Evolutionary conservation across 371 early-diverging fungal species (phyloP), one percentile per base, ranked within the genome.

Genomic region (Mortierella sp.): DNA sequence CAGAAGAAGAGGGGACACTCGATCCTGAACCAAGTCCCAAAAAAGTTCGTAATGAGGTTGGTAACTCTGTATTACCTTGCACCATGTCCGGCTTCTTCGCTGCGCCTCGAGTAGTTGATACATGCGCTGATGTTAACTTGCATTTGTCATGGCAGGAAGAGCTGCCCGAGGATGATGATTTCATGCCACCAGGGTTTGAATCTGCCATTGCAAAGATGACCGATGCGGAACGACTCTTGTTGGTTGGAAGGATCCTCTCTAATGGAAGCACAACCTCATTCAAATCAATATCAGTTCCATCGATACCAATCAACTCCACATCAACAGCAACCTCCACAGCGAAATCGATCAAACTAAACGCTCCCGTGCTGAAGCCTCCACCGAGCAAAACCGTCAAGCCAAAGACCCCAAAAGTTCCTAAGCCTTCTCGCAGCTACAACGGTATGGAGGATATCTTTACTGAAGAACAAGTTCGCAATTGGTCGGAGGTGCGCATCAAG

Each of bases 401-500:
- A 8, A 74, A 61, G 30, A 12, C 46, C 2, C 31, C 49, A 3
- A 73, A 72, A 34, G 23, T 49, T 1, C 10, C 48, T 24, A 73
- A 67, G 31, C 66, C 71, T 27, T 24, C 63, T 9, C 60, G 78
- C 46, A 62, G 43, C 34, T 47, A 51, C 50, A 71, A 61, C 28
- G 72, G 69, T 16, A 84, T 84, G 28, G 86, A 87, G 53, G 81
- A 87, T 54, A 83, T 86, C 2, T 89, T 89, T 70, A 64, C 84
- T 4, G 79, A 80, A 53, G 81, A 74, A 7, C 68, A 69, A 39
- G 87, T 89, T 50, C 83, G 84, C 52, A 67, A 64, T 8, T 89
- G 89, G 89, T 87, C 87, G 23, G 79, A 69, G 1, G 81, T 86
- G 9, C 84, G 89, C 49, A 83, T 89, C 45, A 85, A 86, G 50